A percentile compares a stretch with the other conserved stretches of the same genome.
Evolutionary conservation across 805 yeast species (phyloP).

Genomic region (Nakazawaea siamensis): DNA sequence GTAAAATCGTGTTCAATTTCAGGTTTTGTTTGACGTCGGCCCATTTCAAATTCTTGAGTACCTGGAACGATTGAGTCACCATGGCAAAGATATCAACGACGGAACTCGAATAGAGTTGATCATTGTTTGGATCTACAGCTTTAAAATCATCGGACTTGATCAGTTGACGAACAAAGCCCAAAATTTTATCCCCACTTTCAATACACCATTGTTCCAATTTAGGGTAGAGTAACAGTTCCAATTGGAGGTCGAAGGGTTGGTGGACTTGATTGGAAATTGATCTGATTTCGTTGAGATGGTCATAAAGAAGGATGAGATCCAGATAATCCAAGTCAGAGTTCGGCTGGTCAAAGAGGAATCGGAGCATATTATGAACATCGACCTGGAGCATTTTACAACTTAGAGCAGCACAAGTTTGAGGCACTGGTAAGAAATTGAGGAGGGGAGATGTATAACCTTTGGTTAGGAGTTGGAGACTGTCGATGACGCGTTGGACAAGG

Average conservation of each 20-base stretch:
- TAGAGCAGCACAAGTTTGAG: constrained; percentile 38
- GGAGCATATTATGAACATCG: constrained; percentile 43
- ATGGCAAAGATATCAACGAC: constrained; percentile 61
- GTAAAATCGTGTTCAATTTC: constrained; percentile 46
- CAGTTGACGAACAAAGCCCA: constrained; percentile 43
- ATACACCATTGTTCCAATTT: constrained; percentile 33
- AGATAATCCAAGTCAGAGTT: constrained; percentile 32
- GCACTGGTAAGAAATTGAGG: constrained; percentile 47
- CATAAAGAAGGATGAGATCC: constrained; percentile 53
- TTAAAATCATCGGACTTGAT: constrained; percentile 49
- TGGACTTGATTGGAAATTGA: constrained; percentile 41
- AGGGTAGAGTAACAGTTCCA: constrained; percentile 49
- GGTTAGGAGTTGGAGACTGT: constrained; percentile 41
- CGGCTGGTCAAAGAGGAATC: constrained; percentile 36
- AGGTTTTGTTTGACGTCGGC: constrained; percentile 54
- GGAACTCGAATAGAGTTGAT: constrained; percentile 45
- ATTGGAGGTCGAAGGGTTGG: constrained; percentile 36
- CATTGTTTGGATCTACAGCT: constrained; percentile 37
- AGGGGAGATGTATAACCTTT: constrained; percentile 54
- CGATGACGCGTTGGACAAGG: constrained; percentile 45
- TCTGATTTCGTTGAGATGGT: constrained; percentile 43
- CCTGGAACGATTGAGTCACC: constrained; percentile 45
- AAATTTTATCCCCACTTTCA: constrained; percentile 35
- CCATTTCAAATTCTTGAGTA: constrained; percentile 64
- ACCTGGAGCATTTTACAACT: constrained; percentile 44